phyloP scores from a whole-genome alignment of 352 stramenopile genomes.

The Phytophthora pisi region DNA sequence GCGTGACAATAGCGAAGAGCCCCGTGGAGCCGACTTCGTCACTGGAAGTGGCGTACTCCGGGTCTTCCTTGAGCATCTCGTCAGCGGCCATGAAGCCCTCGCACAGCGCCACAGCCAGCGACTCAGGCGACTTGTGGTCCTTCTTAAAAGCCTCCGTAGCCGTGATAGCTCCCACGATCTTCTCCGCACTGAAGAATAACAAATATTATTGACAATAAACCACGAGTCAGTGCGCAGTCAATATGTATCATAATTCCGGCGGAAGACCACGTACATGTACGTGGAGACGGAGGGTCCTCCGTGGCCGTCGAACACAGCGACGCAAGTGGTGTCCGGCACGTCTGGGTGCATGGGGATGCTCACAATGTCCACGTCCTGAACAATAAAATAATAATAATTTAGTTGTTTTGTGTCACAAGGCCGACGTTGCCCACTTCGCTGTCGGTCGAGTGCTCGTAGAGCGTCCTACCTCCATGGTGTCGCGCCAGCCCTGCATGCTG shows the following conservation, averaged over 20 bases:
- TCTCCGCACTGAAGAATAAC: slow-evolving; percentile 56
- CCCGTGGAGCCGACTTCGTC: slow-evolving; percentile 87
- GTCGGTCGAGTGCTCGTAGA: not conserved
- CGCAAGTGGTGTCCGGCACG: slow-evolving; percentile 61
- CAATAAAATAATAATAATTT: slow-evolving; percentile 11
- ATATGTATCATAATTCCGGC: not conserved
- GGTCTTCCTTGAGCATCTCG: slow-evolving; percentile 74
- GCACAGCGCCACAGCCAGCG: slow-evolving; percentile 71
- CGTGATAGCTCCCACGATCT: slow-evolving; percentile 69
- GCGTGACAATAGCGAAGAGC: slow-evolving; percentile 81
- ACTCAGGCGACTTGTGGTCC: slow-evolving; percentile 70
- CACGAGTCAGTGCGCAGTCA: slow-evolving; percentile 4
- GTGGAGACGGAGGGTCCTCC: slow-evolving; percentile 71
- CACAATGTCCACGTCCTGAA: slow-evolving; percentile 78
- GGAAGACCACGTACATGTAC: slow-evolving; percentile 55
- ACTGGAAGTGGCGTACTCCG: slow-evolving; percentile 59
- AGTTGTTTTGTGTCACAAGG: slow-evolving; percentile 3
- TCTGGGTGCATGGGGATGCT: slow-evolving; percentile 65
- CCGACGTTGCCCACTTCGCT: not conserved
- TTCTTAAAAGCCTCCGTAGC: slow-evolving; percentile 77
- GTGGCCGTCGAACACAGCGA: slow-evolving; percentile 88
- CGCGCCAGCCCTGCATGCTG: slow-evolving; percentile 86
- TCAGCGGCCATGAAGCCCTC: slow-evolving; percentile 80
- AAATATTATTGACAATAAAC: not conserved
- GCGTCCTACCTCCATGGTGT: slow-evolving; percentile 79